Base-by-base conservation (phyloP, 106 monocot genomes). In the Dioscorea zingiberensis region DNA sequence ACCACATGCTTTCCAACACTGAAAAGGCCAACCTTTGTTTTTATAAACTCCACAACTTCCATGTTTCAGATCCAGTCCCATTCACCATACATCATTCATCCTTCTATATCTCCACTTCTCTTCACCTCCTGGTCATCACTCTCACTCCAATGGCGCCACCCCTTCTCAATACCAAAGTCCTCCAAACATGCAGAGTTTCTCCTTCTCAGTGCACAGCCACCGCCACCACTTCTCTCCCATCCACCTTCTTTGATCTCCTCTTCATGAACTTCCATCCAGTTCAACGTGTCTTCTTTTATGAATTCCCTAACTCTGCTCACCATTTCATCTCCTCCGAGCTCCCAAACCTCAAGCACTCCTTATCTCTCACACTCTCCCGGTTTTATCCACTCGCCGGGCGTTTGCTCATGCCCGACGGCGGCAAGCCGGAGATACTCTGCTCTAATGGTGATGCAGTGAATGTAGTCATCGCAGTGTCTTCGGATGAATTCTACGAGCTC, bases 231-330 rank as follows among this genome's bases (percentile, higher is more conserved):
- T 22, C 62, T 3, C 80, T 80, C 21, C 80, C 80, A 15, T 27
- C 66, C 19, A 80, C 80, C 27, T 70, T 71, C 55, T 74, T 80
- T 60, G 80, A 80, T 70, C 58, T 80, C 26, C 24, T 74, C 24
- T 80, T 69, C 63, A 19, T 54, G 13, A 8, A 65, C 47, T 30
- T 16, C 11, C 51, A 60, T 7, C 64, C 76, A 1, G 73, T 76
- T 21, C 72, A 82, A 26, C 82, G 81, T n/a, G 44, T 81, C 67
- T 85, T 81, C 81, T 78, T 85, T 77, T 85, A 81, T 62, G 26
- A 38, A 25, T 49, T 69, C 55, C 72, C 66, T 16, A 30, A 59
- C 47, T 54, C 74, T n/a, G 54, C 47, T n/a, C 48, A 51, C 11
- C 51, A 70, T 58, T 72, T 81, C 74, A 23, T 74, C 56, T 18